Evolutionary conservation across 2,329 filamentous ascomycete species (phyloP).

Genomic region (Exserohilum rostratum): DNA sequence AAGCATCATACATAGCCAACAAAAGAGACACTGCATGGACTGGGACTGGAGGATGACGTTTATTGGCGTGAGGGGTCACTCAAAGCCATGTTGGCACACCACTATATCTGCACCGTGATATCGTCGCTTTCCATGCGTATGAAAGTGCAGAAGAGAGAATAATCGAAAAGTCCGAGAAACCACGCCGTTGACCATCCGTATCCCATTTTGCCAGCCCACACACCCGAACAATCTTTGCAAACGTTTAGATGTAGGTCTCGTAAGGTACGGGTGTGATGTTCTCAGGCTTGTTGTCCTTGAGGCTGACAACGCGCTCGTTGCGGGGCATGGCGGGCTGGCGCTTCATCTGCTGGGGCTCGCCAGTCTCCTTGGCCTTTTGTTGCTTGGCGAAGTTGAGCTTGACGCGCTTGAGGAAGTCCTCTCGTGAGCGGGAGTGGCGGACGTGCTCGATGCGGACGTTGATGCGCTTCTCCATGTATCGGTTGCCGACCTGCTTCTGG

Average conservation of each 20-base stretch:
- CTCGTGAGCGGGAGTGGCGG: conserved; percentile 88
- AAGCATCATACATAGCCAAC: background rate
- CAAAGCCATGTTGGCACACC: conserved; percentile 45
- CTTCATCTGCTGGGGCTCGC: conserved; percentile 90
- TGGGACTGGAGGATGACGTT: conserved; percentile 38
- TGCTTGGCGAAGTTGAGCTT: conserved; percentile 95
- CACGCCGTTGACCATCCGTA: conserved; percentile 49
- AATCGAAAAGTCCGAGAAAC: conserved; percentile 48
- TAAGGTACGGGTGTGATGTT: conserved; percentile 90
- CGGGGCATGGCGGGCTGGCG: conserved; percentile 81
- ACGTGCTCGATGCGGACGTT: conserved; percentile 99
- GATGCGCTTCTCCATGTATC: conserved; percentile 99
- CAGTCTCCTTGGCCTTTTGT: conserved; percentile 89
- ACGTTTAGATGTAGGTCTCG: conserved; percentile 93
- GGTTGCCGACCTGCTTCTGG: conserved; percentile 96
- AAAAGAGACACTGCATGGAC: conserved; percentile 2
- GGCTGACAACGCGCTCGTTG: conserved; percentile 77
- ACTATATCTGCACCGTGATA: conserved; percentile 43
- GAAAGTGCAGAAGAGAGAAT: conserved; percentile 49
- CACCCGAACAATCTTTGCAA: conserved; percentile 33
- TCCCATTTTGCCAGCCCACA: conserved; percentile 43
- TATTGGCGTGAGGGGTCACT: conserved; percentile 46
- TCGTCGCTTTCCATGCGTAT: conserved; percentile 48
- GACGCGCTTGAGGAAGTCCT: conserved; percentile 95
- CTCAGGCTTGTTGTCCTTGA: conserved; percentile 85